Percentiles rank a stretch among this genome's conserved stretches.
Evolutionary conservation across 139 green algal species (phyloP).

Genomic region (Asterochloris sp.): DNA sequence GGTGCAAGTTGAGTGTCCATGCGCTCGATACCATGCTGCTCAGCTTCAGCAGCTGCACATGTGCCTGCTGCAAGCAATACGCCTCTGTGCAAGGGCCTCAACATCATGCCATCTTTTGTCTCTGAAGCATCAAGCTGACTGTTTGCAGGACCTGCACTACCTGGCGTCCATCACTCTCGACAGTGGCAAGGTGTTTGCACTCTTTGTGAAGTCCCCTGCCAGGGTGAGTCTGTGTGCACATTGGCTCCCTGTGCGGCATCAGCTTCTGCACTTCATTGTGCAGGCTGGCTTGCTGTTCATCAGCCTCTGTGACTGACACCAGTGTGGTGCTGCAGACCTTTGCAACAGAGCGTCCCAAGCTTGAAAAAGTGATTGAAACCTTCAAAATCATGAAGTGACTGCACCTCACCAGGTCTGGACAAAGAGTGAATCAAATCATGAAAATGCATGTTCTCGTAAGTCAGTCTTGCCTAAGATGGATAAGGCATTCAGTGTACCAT

Average conservation of each 20-base stretch:
- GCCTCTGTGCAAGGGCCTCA: not conserved
- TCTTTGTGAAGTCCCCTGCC: constrained; percentile 53
- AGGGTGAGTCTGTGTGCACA: constrained; percentile 11
- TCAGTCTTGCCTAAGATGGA: not conserved
- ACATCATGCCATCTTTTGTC: not conserved
- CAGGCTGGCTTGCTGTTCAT: not conserved
- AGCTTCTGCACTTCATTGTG: not conserved
- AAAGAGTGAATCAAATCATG: too few species aligned
- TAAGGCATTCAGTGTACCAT: not conserved
- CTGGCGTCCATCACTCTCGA: constrained; percentile 65
- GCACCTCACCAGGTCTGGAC: too few species aligned
- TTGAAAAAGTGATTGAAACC: constrained; percentile 56
- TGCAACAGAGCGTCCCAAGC: constrained; percentile 33
- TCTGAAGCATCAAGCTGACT: not conserved
- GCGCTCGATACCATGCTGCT: not conserved
- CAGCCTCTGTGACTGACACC: not conserved
- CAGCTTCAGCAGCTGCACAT: too few species aligned
- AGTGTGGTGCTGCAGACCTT: constrained; percentile 38
- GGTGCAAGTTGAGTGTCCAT: not conserved
- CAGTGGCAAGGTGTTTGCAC: constrained; percentile 68
- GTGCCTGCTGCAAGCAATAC: too few species aligned
- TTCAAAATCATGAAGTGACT: constrained; percentile 57
- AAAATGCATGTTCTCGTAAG: too few species aligned
- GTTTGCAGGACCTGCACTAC: constrained; percentile 54
- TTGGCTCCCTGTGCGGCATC: not conserved